These are phyloP conservation scores for Calonectria naviculata DNA, from an alignment of 2,329 filamentous ascomycete species.

Conservation along the genomic window DNA sequence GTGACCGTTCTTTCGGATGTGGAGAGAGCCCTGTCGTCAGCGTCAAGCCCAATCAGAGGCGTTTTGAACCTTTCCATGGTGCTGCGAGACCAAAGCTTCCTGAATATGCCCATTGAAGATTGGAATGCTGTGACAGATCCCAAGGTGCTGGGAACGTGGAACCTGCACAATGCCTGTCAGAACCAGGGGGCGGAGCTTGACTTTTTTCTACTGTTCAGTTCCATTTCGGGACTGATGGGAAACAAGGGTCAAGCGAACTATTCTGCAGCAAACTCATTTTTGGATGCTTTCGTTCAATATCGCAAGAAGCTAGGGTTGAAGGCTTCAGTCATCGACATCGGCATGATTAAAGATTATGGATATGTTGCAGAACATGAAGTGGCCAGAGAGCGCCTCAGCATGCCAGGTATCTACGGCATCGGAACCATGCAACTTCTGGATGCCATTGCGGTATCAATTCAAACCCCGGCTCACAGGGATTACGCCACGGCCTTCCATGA, in stretches of 20 bases:
- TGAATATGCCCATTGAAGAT: neutral
- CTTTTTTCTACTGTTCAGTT: constrained; percentile 46
- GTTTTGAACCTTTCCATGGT: constrained; percentile 45
- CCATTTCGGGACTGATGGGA: neutral
- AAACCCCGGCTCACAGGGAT: neutral
- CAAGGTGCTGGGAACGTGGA: constrained; percentile 46
- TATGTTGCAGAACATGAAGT: constrained; percentile 19
- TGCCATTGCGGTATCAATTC: neutral
- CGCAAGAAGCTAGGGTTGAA: constrained; percentile 14
- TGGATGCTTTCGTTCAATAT: constrained; percentile 25
- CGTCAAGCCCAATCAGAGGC: constrained; percentile 31
- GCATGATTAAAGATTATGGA: constrained; percentile 18
- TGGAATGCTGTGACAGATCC: constrained; percentile 41
- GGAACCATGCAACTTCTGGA: constrained; percentile 20
- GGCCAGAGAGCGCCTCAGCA: neutral
- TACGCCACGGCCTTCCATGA: neutral
- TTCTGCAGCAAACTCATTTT: constrained; percentile 17
- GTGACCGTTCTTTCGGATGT: constrained; percentile 20
- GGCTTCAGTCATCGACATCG: constrained; percentile 18
- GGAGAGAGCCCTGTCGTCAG: constrained; percentile 11
- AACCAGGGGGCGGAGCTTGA: constrained; percentile 36
- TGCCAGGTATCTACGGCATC: neutral
- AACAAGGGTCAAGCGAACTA: constrained; percentile 27
- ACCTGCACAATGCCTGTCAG: constrained; percentile 39
- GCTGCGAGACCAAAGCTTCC: constrained; percentile 24